phyloP scores from a whole-genome alignment of 1,284 basidiomycete species.

The Thecaphora frezii region DNA sequence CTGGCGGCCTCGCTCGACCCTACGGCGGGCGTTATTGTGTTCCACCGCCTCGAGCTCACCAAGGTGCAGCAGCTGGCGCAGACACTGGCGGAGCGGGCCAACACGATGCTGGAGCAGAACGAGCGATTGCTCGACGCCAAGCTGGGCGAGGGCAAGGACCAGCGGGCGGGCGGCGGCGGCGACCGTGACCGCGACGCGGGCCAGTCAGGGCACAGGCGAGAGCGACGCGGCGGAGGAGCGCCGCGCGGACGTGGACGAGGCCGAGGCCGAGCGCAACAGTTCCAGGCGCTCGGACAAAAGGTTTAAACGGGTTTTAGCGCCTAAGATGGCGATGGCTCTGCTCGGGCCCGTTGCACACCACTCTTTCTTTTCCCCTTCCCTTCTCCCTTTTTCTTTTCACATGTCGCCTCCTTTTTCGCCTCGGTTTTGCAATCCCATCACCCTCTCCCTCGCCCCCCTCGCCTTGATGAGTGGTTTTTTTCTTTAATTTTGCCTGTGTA shows the following conservation, averaged over 20 bases:
- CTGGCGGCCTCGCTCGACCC: constrained; percentile 86
- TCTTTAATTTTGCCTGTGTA: too few relatives aligned
- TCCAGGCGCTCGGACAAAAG: constrained; percentile 49
- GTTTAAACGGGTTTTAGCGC: constrained; percentile 21
- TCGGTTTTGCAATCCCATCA: too few relatives aligned
- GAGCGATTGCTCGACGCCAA: constrained; percentile 91
- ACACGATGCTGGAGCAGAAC: constrained; percentile 86
- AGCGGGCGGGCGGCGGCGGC: constrained; percentile 24
- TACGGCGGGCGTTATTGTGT: constrained; percentile 79
- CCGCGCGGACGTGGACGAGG: constrained; percentile 50
- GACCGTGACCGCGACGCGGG: constrained; percentile 38
- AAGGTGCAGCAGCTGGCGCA: constrained; percentile 56
- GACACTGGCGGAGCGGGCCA: constrained; percentile 80
- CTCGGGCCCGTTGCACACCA: background rate
- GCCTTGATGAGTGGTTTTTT: too few relatives aligned
- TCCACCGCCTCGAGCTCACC: constrained; percentile 84
- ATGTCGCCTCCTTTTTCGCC: too few relatives aligned
- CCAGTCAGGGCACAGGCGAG: constrained; percentile 36
- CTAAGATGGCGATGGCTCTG: too few relatives aligned
- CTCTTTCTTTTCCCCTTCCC: background rate
- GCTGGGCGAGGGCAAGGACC: constrained; percentile 65
- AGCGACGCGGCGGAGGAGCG: constrained; percentile 45
- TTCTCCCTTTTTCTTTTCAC: background rate
- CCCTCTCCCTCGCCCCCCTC: too few relatives aligned
- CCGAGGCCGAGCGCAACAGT: constrained; percentile 43